Base-by-base conservation (phyloP, 2,329 filamentous ascomycete species). In the Claviceps quebecensis region DNA sequence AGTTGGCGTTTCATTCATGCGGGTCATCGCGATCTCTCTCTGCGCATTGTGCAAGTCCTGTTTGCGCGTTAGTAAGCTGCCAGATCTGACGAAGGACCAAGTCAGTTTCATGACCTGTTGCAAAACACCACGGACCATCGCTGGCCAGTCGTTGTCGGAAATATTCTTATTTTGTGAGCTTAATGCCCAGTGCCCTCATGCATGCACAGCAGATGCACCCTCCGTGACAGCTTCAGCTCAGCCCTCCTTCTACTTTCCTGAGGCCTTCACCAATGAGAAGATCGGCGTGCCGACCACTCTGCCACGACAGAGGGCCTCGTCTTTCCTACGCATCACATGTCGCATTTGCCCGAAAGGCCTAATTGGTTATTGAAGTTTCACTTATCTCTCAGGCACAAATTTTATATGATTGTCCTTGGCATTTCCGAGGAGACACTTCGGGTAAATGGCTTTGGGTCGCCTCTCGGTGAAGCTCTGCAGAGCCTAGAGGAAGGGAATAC, bases 21-120 rank as follows among this genome's bases (percentile, higher is more conserved):
- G 49, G 47, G 49, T 45, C 50, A 46, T 49, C 44, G 50, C 19
- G 46, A 54, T 54, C 52, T 43, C 45, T 48, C 50, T 43, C 16
- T 8, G 26, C n/a, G 37, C 13, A 29, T 29, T 29, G 26, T 8
- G 8, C 26, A 29, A 29, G 26, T 29, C 26, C 26, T 29, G 26
- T 46, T 7, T 6, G 34, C 11, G 29, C 8, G 23, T 48, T 43
- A 43, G 38, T 49, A 49, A 49, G 48, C 48, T 44, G 26, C 26
- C 39, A 22, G 40, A 34, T 17, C 17, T 26, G 47, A 43, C 43
- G 3, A n/a, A 39, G 46, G 39, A 34, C 47, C n/a, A 29, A 22
- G 3, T 13, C 14, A 23, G 7, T 34, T 41, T 41, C 16, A 39
- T 34, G 23, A 43, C 38, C 39, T 22, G 17, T 22, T 44, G 41